phyloP scores from a whole-genome alignment of 1,139 yeast genomes.

The Candida freyschussii region DNA sequence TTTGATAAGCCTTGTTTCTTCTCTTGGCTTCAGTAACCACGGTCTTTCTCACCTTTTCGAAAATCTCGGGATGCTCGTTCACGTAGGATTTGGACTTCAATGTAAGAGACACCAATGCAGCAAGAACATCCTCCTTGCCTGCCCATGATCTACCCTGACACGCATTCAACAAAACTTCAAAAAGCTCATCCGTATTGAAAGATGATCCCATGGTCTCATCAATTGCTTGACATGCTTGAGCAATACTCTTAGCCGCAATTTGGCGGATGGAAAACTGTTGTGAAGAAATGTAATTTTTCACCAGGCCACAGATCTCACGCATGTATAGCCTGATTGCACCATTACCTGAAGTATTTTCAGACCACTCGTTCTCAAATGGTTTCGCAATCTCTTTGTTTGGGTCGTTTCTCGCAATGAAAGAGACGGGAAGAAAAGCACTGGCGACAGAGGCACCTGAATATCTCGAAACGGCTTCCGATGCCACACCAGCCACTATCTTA shows the following conservation, averaged over 20 bases:
- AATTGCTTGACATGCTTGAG: constrained; percentile 47
- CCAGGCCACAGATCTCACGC: constrained; percentile 59
- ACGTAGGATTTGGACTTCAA: constrained; percentile 38
- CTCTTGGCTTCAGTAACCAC: constrained; percentile 61
- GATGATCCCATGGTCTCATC: constrained; percentile 31
- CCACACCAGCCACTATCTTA: constrained; percentile 53
- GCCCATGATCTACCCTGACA: constrained; percentile 80
- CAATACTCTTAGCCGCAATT: constrained; percentile 67
- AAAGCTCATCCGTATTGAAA: constrained; percentile 35
- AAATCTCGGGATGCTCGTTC: constrained; percentile 26
- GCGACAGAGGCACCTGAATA: constrained; percentile 66
- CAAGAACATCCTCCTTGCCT: constrained; percentile 76
- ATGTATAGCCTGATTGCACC: constrained; percentile 69
- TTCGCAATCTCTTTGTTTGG: constrained; percentile 40
- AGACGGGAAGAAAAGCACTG: constrained; percentile 66
- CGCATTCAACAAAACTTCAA: constrained; percentile 55
- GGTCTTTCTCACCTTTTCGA: constrained; percentile 37
- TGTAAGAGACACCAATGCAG: constrained; percentile 61
- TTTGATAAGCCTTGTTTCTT: constrained; percentile 61
- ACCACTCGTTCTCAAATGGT: constrained; percentile 67
- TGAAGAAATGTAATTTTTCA: constrained; percentile 53
- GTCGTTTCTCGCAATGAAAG: constrained; percentile 77
- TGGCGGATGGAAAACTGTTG: constrained; percentile 63
- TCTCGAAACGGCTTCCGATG: constrained; percentile 63
- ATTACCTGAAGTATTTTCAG: constrained; percentile 69